Base-by-base conservation (phyloP, 352 stramenopile species). In the Poterioochromonas sp. region DNA sequence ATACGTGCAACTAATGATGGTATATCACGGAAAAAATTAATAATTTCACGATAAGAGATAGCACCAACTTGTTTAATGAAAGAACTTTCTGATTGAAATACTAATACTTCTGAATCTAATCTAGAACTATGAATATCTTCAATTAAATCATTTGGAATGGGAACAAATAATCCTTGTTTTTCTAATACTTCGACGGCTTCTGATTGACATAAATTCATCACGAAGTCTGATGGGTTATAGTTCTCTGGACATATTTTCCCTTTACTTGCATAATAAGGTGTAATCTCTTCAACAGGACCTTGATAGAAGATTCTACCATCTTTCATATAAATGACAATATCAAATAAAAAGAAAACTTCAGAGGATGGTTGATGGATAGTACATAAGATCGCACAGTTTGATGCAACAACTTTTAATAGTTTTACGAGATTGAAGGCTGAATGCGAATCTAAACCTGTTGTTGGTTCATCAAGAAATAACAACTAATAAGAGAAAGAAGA, bases 351-450 rank as follows among this genome's bases (percentile, higher is more conserved):
- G 44, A 96, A 94, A 3, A 95, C 87, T 64, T 94, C 88, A 0
- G 86, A 89, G 29, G 85, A 88, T 26, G 91, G 91, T 81, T 96
- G 91, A 79, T 96, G 91, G 80, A 96, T 96, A 1, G 90, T 95
- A 71, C 92, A 94, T 0, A 95, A 83, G 41, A 96, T 86, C 0
- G 87, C 92, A n/a, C 85, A 81, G 0, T 89, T 89, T 65, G 83
- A 78, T 12, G 90, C 89, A 68, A 95, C 88, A 76, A 93, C 92
- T 68, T 91, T 90, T 26, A 95, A 84, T 0, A 92, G 85, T 32
- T 87, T 87, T 80, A 94, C 91, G 29, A 95, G 83, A 62, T 92
- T 83, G 62, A 94, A 89, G 22, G 91, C 91, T 1, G 84, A 88
- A 43, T 86, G 92, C 0, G 86, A 88, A 79, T 96, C 91, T 11